Conservation (phyloP, 371 early-diverging fungal species). For the Paramicrosporidium saccamoebae region DNA sequence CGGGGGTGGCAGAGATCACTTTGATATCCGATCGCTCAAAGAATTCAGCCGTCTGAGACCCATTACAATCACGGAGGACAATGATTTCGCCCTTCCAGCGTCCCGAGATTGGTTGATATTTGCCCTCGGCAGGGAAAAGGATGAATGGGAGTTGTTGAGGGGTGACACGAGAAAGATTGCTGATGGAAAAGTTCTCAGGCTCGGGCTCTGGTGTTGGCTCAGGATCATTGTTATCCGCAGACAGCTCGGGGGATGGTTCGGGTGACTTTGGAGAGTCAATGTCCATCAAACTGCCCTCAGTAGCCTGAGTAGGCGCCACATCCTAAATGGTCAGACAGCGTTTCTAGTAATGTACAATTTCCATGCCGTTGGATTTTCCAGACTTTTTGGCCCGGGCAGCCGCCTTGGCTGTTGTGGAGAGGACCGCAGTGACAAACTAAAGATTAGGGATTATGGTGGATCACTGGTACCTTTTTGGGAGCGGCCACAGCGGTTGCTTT, state of each 20-base stretch:
- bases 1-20: no score
- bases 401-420: constrained; percentile 76
- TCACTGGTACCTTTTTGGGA: constrained; percentile 2
- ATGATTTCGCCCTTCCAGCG: constrained; percentile 8
- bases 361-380: background rate
- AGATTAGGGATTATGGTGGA: constrained; percentile 7
- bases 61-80: constrained; percentile 7
- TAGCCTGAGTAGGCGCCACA: constrained; percentile 1
- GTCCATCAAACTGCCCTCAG: constrained; percentile 4
- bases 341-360: constrained; percentile 1
- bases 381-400: constrained; percentile 56
- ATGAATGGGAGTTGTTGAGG: constrained; percentile 55
- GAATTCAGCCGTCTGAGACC: no score
- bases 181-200: constrained; percentile 7
- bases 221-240: no score
- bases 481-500: constrained; percentile 26
- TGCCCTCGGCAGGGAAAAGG: constrained; percentile 34
- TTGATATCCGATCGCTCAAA: background rate
- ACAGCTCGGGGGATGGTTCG: constrained; percentile 2
- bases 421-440: constrained; percentile 62
- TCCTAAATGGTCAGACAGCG: constrained; percentile 2
- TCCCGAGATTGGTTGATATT: constrained; percentile 61
- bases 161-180: constrained; percentile 58
- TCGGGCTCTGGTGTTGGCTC: no score
- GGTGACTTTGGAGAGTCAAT: background rate